Evolutionary conservation across 805 yeast genomes (phyloP).

Genomic region (Starmera pachycereana): DNA sequence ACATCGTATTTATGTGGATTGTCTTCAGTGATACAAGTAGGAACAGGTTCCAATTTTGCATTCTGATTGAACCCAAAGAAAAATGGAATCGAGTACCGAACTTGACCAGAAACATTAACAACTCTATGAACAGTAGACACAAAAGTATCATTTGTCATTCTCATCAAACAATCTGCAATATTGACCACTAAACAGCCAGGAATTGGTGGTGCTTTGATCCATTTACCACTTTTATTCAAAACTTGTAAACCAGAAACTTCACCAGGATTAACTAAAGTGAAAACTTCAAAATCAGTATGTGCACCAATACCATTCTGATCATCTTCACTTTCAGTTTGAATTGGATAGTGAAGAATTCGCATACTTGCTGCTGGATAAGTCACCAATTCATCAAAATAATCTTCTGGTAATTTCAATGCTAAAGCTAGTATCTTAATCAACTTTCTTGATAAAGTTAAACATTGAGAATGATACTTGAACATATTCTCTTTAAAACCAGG

Average conservation of each 20-base stretch:
- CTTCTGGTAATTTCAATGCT: constrained; percentile 17
- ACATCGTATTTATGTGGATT: background rate
- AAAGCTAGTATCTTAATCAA: constrained; percentile 17
- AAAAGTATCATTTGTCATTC: constrained; percentile 26
- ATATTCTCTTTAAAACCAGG: constrained; percentile 14
- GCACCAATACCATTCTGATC: constrained; percentile 24
- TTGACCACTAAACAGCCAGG: constrained; percentile 24
- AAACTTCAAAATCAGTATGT: constrained; percentile 25
- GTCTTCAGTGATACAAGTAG: constrained; percentile 1
- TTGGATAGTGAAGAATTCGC: constrained; percentile 23
- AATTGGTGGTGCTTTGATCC: constrained; percentile 22
- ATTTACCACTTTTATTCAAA: constrained; percentile 17
- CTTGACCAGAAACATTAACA: constrained; percentile 14
- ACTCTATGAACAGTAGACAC: constrained; percentile 28
- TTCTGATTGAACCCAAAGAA: constrained; percentile 1
- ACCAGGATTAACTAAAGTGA: constrained; percentile 25
- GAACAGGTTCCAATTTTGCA: background rate
- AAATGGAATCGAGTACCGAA: background rate
- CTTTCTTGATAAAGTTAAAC: constrained; percentile 13
- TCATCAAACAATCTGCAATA: constrained; percentile 26
- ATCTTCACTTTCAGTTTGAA: constrained; percentile 15
- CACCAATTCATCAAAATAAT: constrained; percentile 14
- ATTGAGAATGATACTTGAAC: constrained; percentile 11
- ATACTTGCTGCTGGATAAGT: constrained; percentile 16
- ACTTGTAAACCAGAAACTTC: constrained; percentile 26